These are phyloP conservation scores for Phytophthora ohioensis DNA, from an alignment of 352 stramenopile genomes.

Conservation along the genomic window DNA sequence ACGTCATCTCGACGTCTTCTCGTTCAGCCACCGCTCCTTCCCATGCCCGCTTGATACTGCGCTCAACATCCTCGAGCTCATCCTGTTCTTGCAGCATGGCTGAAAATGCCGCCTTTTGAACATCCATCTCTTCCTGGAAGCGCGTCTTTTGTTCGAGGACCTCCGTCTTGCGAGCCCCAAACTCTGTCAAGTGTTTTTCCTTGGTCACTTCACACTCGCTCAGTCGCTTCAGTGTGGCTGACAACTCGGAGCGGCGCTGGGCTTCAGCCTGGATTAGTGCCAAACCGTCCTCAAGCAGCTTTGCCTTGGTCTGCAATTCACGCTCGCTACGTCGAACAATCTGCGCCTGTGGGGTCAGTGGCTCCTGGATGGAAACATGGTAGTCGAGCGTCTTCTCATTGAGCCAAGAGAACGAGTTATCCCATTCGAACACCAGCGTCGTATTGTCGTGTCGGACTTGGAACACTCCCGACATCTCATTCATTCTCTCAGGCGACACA, in stretches of 20 bases:
- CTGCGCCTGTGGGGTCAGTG: slow-evolving; percentile 50
- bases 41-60: slow-evolving; percentile 47
- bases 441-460: slow-evolving; percentile 47
- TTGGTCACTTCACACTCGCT: slow-evolving; percentile 47
- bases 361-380: slow-evolving; percentile 80
- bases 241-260: slow-evolving; percentile 45
- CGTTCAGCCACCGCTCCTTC: slow-evolving; percentile 47
- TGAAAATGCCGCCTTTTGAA: slow-evolving; percentile 52
- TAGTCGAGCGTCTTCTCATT: slow-evolving; percentile 89
- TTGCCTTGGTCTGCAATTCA: slow-evolving; percentile 28
- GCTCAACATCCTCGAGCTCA: slow-evolving; percentile 56
- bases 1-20: slow-evolving; percentile 80
- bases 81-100: slow-evolving; percentile 56
- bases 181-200: slow-evolving; percentile 41
- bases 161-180: slow-evolving; percentile 40
- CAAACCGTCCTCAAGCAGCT: slow-evolving; percentile 44
- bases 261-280: slow-evolving; percentile 48
- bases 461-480: slow-evolving; percentile 61
- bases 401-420: slow-evolving; percentile 88
- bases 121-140: slow-evolving; percentile 72
- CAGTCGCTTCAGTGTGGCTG: slow-evolving; percentile 46
- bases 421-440: slow-evolving; percentile 76
- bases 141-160: slow-evolving; percentile 47
- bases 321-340: slow-evolving; percentile 45
- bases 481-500: slow-evolving; percentile 60